Base-by-base conservation (phyloP, 805 yeast species). In the Zygosaccharomyces pseudorouxii region DNA sequence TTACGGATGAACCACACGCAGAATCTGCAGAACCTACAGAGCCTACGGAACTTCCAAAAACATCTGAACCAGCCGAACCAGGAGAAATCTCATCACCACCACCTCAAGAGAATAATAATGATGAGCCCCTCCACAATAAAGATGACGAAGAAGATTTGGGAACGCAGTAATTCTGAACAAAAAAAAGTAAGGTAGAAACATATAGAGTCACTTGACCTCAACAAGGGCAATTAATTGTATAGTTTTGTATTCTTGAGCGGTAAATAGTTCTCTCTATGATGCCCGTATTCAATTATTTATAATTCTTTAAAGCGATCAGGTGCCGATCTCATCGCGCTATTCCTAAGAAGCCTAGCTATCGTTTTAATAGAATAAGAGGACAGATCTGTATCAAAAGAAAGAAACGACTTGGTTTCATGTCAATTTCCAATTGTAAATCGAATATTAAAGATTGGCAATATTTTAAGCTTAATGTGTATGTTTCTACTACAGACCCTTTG, bases 381-480 rank as follows among this genome's bases (percentile, higher is more conserved):
- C 20, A 10, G 12, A 16, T 14, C 20, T 8, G 1, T 8, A 14
- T 33, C 19, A 7, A 14, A 16, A 16, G 16, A 6, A 5, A 16
- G 10, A 33, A 6, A 10, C 5, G 4, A 12, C 35, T 14, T 14
- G 10, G 2, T 33, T 3, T 7, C 23, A 39, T 39, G 42, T 14
- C 42, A 20, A 1, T 20, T n/a, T 38, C 12, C 12, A 8, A 11
- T 7, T 38, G 42, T 31, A 38, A 41, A 11, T 44, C 35, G 19
- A 44, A 25, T 4, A 46, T 31, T 23, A 55, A 42, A 40, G 64
- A 60, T 25, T 63, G 67, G 67, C 39, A 45, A 23, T 63, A 50
- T 45, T 59, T 51, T 43, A 58, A 60, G 38, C 44, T 62, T 23
- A 33, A 48, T 37, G 49, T 60, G 67, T 62, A 60, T 52, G 65